Conservation (phyloP, 371 early-diverging fungal species). For the Mortierella sp. region DNA sequence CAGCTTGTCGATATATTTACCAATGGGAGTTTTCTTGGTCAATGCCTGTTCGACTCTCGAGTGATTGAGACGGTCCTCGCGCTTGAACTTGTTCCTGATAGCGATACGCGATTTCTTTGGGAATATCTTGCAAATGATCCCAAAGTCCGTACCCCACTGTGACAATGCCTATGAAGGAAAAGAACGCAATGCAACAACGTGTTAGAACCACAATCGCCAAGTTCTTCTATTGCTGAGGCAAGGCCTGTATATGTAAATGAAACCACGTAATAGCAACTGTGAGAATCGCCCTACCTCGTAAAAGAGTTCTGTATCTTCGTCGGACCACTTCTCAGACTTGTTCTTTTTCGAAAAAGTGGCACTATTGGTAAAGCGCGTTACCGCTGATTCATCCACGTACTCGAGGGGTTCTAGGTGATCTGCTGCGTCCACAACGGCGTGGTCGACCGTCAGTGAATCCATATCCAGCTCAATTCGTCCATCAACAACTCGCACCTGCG, state of each 20-base stretch:
- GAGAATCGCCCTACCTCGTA: conserved; percentile 68
- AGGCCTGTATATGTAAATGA: background rate
- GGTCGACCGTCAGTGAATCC: conserved; percentile 67
- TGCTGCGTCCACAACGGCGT: conserved; percentile 43
- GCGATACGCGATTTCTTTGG: conserved; percentile 70
- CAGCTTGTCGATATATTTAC: conserved; percentile 44
- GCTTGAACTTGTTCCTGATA: conserved; percentile 76
- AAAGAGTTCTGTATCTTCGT: conserved; percentile 71
- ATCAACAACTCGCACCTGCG: conserved; percentile 72
- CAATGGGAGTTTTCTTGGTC: conserved; percentile 60
- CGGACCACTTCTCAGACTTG: conserved; percentile 65
- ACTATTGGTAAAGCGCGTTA: conserved; percentile 70
- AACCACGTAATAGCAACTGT: conserved; percentile 14
- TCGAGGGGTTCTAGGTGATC: conserved; percentile 66
- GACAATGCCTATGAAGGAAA: conserved; percentile 67
- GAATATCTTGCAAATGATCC: conserved; percentile 73
- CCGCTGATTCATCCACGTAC: conserved; percentile 76
- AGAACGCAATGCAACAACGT: conserved; percentile 39
- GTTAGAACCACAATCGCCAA: background rate
- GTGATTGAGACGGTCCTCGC: conserved; percentile 72
- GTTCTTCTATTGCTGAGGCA: too few relatives aligned
- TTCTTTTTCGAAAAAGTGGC: conserved; percentile 62
- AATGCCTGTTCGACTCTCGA: conserved; percentile 68
- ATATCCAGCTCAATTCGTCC: conserved; percentile 77
- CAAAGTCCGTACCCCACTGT: conserved; percentile 85